phyloP scores from a whole-genome alignment of 2,329 filamentous ascomycete genomes.

The Paecilomyces formosus region DNA sequence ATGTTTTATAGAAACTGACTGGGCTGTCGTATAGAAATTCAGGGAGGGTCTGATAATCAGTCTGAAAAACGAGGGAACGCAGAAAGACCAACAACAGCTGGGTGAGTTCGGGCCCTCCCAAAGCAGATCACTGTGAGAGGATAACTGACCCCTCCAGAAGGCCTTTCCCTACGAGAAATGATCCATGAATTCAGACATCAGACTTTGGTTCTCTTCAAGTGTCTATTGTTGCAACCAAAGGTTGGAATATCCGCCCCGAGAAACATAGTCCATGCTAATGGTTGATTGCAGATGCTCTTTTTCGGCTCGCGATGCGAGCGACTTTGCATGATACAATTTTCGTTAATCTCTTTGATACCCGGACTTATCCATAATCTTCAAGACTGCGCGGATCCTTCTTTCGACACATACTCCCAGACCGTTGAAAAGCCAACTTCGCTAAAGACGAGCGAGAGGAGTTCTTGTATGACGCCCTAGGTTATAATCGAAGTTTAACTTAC shows the following conservation, averaged over 20 bases:
- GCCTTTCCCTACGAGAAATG: conserved; percentile 74
- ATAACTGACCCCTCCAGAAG: conserved; percentile 25
- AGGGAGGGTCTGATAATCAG: conserved; percentile 71
- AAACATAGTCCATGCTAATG: conserved; percentile 1
- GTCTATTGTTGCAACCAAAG: conserved; percentile 88
- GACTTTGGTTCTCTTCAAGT: conserved; percentile 89
- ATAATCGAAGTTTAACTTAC: conserved; percentile 4
- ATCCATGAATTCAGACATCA: conserved; percentile 93
- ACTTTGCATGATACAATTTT: conserved; percentile 98
- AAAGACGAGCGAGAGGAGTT: conserved; percentile 84
- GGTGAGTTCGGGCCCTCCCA: neutral
- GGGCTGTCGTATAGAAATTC: conserved; percentile 54
- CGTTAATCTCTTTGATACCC: conserved; percentile 88
- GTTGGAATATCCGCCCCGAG: conserved; percentile 39
- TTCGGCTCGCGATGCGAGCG: conserved; percentile 95
- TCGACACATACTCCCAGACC: conserved; percentile 73
- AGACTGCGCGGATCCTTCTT: conserved; percentile 89
- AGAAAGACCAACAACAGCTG: conserved; percentile 62
- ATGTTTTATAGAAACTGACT: conserved; percentile 9
- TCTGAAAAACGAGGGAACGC: conserved; percentile 57
- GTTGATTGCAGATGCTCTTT: conserved; percentile 73
- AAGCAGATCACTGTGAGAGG: conserved; percentile 8
- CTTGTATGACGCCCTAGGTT: conserved; percentile 41
- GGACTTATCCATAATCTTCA: conserved; percentile 85
- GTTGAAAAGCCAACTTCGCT: conserved; percentile 73